These are phyloP conservation scores for Coniella lustricola DNA, from an alignment of 2,329 filamentous ascomycete genomes.

Conservation along the genomic window DNA sequence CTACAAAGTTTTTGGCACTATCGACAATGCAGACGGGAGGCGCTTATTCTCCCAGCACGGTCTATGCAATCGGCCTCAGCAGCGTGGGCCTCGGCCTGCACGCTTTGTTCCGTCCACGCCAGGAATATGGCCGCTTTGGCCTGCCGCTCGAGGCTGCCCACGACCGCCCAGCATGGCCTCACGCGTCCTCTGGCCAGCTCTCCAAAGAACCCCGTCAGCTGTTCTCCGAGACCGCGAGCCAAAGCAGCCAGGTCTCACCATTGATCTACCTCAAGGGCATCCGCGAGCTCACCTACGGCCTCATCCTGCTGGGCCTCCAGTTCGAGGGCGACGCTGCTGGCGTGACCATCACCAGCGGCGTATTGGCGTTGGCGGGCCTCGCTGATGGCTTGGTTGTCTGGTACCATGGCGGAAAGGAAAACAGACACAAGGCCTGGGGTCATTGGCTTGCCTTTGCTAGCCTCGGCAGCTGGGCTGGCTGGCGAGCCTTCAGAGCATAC, in stretches of 20 bases:
- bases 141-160: conserved; percentile 2
- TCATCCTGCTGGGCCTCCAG: conserved; percentile 24
- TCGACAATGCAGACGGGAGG: not conserved
- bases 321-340: conserved; percentile 23
- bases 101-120: conserved; percentile 6
- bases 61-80: conserved; percentile 1
- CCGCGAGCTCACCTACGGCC: conserved; percentile 28
- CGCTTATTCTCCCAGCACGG: not conserved
- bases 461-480: conserved; percentile 23
- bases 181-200: no score
- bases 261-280: conserved; percentile 30
- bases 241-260: conserved; percentile 20
- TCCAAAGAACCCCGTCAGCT: not conserved
- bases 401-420: conserved; percentile 22
- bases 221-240: not conserved
- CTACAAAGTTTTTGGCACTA: no score
- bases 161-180: not conserved
- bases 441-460: conserved; percentile 22
- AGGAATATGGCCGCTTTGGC: conserved; percentile 11
- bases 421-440: conserved; percentile 19
- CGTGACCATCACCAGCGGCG: conserved; percentile 23
- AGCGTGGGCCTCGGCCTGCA: not conserved
- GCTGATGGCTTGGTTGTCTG: conserved; percentile 28
- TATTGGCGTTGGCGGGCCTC: conserved; percentile 25
- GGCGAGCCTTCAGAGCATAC: conserved; percentile 14